These are phyloP conservation scores for barrel medic (Medicago truncatula) DNA, from an alignment of 306 rosid genomes.

Conservation along the genomic window MtrunA17r5.0-ANR NC_053043.1:17692001-17692500, in stretches of 20 bases:
- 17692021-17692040: not conserved
- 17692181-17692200: conserved; percentile 11
- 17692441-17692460: conserved; percentile 40
- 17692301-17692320: conserved; percentile 40
- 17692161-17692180: not conserved
- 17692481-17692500: not conserved
- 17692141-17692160: not conserved
- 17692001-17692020: not conserved
- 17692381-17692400: conserved; percentile 41
- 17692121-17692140: not conserved
- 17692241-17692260: conserved; percentile 31
- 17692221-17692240: conserved; percentile 24
- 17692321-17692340: conserved; percentile 37
- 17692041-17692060: not conserved
- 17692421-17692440: not conserved
- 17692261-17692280: conserved; percentile 32
- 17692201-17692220: conserved; percentile 33
- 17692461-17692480: conserved; percentile 29
- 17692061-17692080: not conserved
- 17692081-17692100: not conserved
- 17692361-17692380: conserved; percentile 30
- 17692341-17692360: conserved; percentile 39
- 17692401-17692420: conserved; percentile 36
- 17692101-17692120: not conserved
- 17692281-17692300: conserved; percentile 43